Evolutionary conservation across 1,284 basidiomycete genomes (phyloP).

Genomic region (Trametes sp.): DNA sequence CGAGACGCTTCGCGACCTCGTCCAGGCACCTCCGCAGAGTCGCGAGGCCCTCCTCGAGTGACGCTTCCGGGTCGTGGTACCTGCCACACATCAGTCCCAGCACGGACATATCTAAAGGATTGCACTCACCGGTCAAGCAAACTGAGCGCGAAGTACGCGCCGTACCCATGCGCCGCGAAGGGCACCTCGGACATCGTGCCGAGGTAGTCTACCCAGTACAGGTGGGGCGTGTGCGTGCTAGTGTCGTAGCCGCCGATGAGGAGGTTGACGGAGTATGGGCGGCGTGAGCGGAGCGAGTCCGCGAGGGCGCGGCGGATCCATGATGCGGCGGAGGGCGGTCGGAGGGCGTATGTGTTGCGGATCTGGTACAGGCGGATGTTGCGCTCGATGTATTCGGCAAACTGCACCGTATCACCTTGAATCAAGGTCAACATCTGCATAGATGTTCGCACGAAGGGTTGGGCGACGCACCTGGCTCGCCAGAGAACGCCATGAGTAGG

Average conservation of each 20-base stretch:
- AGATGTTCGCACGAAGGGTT: too few relatives aligned
- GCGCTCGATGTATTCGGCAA: slow-evolving; percentile 95
- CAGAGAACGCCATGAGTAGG: slow-evolving; percentile 94
- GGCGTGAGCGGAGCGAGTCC: slow-evolving; percentile 86
- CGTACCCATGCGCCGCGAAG: slow-evolving; percentile 96
- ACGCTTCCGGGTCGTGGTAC: slow-evolving; percentile 86
- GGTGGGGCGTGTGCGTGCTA: slow-evolving; percentile 66
- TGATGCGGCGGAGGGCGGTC: slow-evolving; percentile 89
- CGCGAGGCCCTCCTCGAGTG: slow-evolving; percentile 86
- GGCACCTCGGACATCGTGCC: slow-evolving; percentile 91
- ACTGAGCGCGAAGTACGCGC: slow-evolving; percentile 91
- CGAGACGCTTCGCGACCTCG: slow-evolving; percentile 87
- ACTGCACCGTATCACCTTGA: slow-evolving; percentile 95
- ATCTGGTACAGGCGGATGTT: slow-evolving; percentile 98
- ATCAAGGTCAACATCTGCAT: neutral
- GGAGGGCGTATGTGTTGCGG: slow-evolving; percentile 89
- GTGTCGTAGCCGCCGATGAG: slow-evolving; percentile 94
- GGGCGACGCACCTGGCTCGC: slow-evolving; percentile 85
- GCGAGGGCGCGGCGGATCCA: slow-evolving; percentile 96
- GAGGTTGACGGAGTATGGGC: slow-evolving; percentile 92
- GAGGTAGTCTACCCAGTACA: slow-evolving; percentile 97
- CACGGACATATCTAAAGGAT: slow-evolving; percentile 7
- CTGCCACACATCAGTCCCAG: slow-evolving; percentile 45
- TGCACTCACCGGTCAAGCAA: slow-evolving; percentile 84
- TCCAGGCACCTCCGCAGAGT: slow-evolving; percentile 87